Percentiles rank a stretch among this genome's conserved stretches.
Conservation (phyloP, 805 yeast species). For the Sugiyamaella qingdaonensis region DNA sequence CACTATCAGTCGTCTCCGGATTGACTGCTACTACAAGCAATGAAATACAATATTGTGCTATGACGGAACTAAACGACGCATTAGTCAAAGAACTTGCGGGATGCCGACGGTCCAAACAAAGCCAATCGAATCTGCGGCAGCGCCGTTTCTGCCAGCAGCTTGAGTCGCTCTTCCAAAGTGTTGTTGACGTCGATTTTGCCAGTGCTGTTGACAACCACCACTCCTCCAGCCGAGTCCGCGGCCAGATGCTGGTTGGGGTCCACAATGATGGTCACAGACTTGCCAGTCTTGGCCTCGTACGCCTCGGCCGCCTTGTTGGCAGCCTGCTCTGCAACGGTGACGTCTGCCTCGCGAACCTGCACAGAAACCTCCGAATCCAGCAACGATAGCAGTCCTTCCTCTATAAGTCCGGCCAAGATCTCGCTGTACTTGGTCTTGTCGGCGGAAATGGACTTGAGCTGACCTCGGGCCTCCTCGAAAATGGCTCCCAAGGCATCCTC, state of each 20-base stretch:
- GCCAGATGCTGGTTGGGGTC: conserved; percentile 56
- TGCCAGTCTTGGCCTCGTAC: conserved; percentile 60
- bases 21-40: background rate
- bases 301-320: conserved; percentile 55
- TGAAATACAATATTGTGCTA: background rate
- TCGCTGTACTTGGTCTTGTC: conserved; percentile 59
- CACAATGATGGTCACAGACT: conserved; percentile 50
- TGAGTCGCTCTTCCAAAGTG: conserved; percentile 91
- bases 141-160: conserved; percentile 73
- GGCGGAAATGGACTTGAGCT: conserved; percentile 53
- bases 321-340: conserved; percentile 56
- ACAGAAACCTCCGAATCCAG: conserved; percentile 67
- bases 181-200: conserved; percentile 89
- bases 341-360: conserved; percentile 64
- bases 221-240: conserved; percentile 79
- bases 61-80: background rate
- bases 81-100: conserved; percentile 89
- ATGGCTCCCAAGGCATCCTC: conserved; percentile 74
- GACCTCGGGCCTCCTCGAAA: conserved; percentile 61
- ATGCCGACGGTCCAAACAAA: conserved; percentile 62
- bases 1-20: too few species aligned
- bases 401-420: conserved; percentile 70
- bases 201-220: conserved; percentile 57
- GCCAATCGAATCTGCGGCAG: conserved; percentile 91
- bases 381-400: conserved; percentile 61